phyloP scores from a whole-genome alignment of 345 rosid genomes.

The Garcia nutans region DNA sequence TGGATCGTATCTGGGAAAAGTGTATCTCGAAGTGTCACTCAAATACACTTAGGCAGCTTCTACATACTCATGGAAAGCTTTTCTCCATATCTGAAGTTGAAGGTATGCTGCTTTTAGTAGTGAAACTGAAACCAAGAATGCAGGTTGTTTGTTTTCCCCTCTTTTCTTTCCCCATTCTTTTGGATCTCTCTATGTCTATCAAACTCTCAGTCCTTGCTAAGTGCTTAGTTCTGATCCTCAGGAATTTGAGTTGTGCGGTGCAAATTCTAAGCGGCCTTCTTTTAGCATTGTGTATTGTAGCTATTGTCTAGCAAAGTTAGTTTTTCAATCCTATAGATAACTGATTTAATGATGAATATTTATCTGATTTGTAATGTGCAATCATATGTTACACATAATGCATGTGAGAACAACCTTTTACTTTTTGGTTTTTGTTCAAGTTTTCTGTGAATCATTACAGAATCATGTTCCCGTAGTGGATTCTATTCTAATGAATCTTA shows the following conservation, averaged over 20 bases:
- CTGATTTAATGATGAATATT: background rate
- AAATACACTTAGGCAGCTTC: slow-evolving; percentile 79
- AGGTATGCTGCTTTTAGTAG: slow-evolving; percentile 43
- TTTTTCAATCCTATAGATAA: background rate
- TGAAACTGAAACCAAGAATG: background rate
- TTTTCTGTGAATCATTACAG: background rate
- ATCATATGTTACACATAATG: background rate
- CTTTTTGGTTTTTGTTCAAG: background rate
- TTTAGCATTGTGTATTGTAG: background rate
- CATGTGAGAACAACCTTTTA: background rate
- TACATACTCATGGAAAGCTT: slow-evolving; percentile 75
- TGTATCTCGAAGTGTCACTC: slow-evolving; percentile 92
- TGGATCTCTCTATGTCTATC: background rate
- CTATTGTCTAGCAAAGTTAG: background rate
- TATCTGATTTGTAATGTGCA: background rate
- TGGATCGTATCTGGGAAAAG: slow-evolving; percentile 67
- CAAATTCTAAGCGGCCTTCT: no score
- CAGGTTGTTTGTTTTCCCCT: background rate
- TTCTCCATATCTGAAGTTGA: slow-evolving; percentile 75
- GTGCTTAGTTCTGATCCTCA: background rate
- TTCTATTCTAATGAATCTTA: background rate
- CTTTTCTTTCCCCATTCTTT: background rate
- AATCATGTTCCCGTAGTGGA: background rate
- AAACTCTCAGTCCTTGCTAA: background rate
- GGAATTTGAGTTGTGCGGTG: background rate